phyloP scores from a whole-genome alignment of 148 eudicot genomes.

The Rhododendron ferrugineum region DNA sequence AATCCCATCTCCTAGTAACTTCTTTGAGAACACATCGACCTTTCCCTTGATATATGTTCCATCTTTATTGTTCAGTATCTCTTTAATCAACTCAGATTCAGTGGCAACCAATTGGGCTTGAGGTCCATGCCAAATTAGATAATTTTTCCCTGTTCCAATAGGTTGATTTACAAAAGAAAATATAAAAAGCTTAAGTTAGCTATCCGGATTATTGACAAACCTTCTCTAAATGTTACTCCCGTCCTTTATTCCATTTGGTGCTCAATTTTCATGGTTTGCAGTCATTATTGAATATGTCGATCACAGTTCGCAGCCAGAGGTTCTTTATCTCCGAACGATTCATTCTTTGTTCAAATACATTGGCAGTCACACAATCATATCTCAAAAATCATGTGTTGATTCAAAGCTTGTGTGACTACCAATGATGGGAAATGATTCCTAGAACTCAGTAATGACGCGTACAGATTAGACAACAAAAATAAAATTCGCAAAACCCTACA shows the following conservation, averaged over 20 bases:
- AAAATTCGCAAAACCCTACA: too few species aligned
- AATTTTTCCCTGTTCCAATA: conserved; percentile 12
- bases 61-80: conserved; percentile 1
- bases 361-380: not conserved
- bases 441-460: too few species aligned
- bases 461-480: too few species aligned
- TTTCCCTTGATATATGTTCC: not conserved
- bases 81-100: conserved; percentile 20
- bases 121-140: conserved; percentile 15
- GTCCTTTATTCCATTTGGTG: not conserved
- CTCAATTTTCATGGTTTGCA: not conserved
- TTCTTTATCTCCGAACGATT: too few species aligned
- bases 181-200: not conserved
- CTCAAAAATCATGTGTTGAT: not conserved
- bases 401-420: not conserved
- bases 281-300: too few species aligned
- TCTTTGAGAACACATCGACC: not conserved
- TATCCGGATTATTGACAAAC: not conserved
- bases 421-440: too few species aligned
- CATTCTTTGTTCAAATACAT: too few species aligned
- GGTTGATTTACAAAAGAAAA: not conserved
- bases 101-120: conserved; percentile 11
- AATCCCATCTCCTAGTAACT: conserved; percentile 12
- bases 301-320: too few species aligned
- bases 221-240: not conserved